Evolutionary conservation across 1,284 basidiomycete genomes (phyloP), one percentile per base, ranked within the genome.

Genomic region (Schizopora paradoxa): DNA sequence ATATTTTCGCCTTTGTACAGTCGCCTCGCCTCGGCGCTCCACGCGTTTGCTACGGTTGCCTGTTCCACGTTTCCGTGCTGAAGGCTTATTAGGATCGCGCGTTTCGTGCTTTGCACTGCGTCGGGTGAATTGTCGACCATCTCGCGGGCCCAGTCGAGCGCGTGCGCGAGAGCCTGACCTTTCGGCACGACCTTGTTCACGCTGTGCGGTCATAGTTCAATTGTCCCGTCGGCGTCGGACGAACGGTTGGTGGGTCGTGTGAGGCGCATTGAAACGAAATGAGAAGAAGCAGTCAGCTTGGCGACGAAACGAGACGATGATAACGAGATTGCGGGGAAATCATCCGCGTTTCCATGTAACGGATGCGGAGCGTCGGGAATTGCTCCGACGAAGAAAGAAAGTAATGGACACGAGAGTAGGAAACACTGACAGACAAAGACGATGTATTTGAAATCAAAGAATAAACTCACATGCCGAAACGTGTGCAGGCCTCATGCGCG

Each of bases 81-180:
- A 4, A 63, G 62, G 2, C 77, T 65, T 2, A 84, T 60, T 16
- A 85, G 48, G 11, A 90, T 64, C 0, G 73, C 83, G 14, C 74
- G 70, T 61, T 92, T 93, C 6, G 87, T 86, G 40, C 79, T 75
- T 53, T 85, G 81, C 1, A 92, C 81, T 0, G 88, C 74, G 59
- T 92, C 89, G 0, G 91, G 90, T 3, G 86, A 90, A 26, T 25
- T 41, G 58, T 86, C 86, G 13, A 66, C 67, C 51, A 92, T 79
- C 46, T 76, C 66, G 33, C 69, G 62, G 0, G 90, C 88, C 43
- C 82, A 64, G 3, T 69, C 66, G 25, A 92, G 61, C 0, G 90
- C 89, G 8, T 77, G 72, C 6, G 73, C 54, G 6, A 90, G 58
- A 1, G 89, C 73, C 21, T 77, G 60, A 5, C 73, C 54, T 58